Base-by-base conservation (phyloP, 139 green algal genomes). In the Chlamydomonas schloesseri region DNA sequence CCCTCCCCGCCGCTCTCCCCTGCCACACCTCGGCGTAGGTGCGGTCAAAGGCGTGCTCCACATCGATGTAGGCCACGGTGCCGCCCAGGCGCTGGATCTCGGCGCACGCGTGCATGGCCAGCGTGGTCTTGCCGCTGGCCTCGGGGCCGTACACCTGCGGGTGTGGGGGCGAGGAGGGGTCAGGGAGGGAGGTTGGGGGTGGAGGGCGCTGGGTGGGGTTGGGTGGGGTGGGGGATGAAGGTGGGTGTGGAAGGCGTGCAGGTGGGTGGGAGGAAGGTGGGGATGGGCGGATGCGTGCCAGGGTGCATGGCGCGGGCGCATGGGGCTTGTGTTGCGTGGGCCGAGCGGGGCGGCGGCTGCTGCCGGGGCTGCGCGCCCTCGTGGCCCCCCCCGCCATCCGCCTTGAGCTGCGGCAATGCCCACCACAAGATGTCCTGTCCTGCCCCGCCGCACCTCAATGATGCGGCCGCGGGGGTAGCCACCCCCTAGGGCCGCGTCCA, bases 11-110 rank as follows among this genome's bases (percentile, higher is more conserved):
- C 23, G 62, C 28, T 36, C 42, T 1, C 73, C 21, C 47, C 18
- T 20, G 4, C 36, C 80, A 0, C 68, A 95, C 93, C 94, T 94
- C 81, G 5, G 95, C 94, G 83, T 98, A 99, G 10, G 84, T 83
- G 17, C 92, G 90, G 91, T 99, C 97, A 65, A 99, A 97, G 9
- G 98, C 97, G 76, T 99, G 95, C 93, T 99, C 98, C 23, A 95
- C 96, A 83, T 99, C 98, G 64, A 99, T 96, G 24, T 99, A 94
- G 31, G 92, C 91, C 21, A 75, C 76, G 34, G 13, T 55, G 18
- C 72, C 83, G 26, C 89, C 89, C 68, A 46, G 3, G 82, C 91
- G 91, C 74, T 94, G 95, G 28, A 96, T 92, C 83, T 98, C 96
- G 17, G 97, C 98, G 28, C 99, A 97, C 11, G 95, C 96, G 88